Base-by-base conservation (phyloP, 441 rosid species). In the Eutrema salsugineum region DNA sequence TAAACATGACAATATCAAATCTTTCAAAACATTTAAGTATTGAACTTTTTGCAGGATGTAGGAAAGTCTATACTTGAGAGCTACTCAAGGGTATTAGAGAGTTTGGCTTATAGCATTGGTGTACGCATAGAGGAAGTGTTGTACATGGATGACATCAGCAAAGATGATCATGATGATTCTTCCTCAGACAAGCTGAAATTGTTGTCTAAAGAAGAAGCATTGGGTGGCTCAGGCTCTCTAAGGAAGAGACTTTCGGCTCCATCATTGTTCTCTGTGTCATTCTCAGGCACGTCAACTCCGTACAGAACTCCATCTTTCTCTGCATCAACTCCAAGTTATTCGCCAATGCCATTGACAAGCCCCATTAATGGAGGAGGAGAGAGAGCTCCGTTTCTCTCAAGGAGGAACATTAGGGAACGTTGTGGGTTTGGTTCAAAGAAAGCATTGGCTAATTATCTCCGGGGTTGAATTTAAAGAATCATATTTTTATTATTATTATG, bases 401-500 rank as follows among this genome's bases (percentile, higher is more conserved):
- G 63, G 77, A 70, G 75, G 65, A 78, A 70, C 69, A 80, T 71
- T 51, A 78, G 36, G 48, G 79, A 71, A 10, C 94, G 91, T 2
- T 87, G 90, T n/a, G 97, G 94, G 15, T 84, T 94, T 17, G 96
- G 95, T 39, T 88, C 90, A 63, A 91, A 72, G 79, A 91, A 83
- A 76, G 94, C 79, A 20, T 78, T 90, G 84, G 78, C 89, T 27
- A 84, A 86, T 62, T 89, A 89, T 77, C 93, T 89, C 36, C 83
- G 88, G 14, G 81, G 79, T 12, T 76, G 63, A 76, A 16, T 19
- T 64, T 14, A 0, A 46, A 24, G 28, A 22, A 16, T 39, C 7
- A 42, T 22, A 11, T 32, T 32, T 17, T 19, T 57, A 36, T 17
- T 43, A 10, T 9, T 10, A 17, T 40, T 11, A 32, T 39, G 61